These are phyloP conservation scores for Porogramme epimiltina DNA, from an alignment of 1,284 basidiomycete genomes.

Conservation along the genomic window DNA sequence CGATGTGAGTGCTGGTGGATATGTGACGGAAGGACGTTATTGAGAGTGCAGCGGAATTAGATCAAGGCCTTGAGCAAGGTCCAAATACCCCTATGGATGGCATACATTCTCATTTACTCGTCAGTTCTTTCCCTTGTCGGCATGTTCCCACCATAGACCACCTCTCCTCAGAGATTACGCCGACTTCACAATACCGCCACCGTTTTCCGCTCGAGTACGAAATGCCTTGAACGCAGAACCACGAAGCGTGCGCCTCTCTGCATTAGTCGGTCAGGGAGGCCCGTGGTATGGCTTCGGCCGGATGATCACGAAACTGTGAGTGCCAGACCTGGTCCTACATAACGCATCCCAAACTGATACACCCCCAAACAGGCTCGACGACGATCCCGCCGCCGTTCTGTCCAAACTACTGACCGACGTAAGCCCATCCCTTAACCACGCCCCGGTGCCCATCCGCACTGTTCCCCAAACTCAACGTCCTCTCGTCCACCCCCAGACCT, in stretches of 20 bases:
- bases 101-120: slow-evolving; percentile 82
- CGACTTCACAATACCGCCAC: slow-evolving; percentile 78
- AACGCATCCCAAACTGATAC: background rate
- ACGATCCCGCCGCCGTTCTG: slow-evolving; percentile 68
- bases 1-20: slow-evolving; percentile 56
- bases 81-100: slow-evolving; percentile 86
- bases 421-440: slow-evolving; percentile 13
- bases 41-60: slow-evolving; percentile 37
- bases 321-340: slow-evolving; percentile 8
- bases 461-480: background rate
- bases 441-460: background rate
- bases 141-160: background rate
- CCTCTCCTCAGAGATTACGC: slow-evolving; percentile 69
- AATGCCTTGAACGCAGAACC: slow-evolving; percentile 87
- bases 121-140: slow-evolving; percentile 54
- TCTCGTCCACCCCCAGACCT: slow-evolving; percentile 56
- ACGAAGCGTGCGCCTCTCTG: slow-evolving; percentile 76
- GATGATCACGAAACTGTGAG: slow-evolving; percentile 79
- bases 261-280: slow-evolving; percentile 83
- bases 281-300: slow-evolving; percentile 90
- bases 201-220: slow-evolving; percentile 75
- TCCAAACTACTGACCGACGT: slow-evolving; percentile 73
- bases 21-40: background rate
- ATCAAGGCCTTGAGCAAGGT: slow-evolving; percentile 75
- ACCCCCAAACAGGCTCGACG: slow-evolving; percentile 55